Evolutionary conservation across 2,329 filamentous ascomycete genomes (phyloP), one percentile per base, ranked within the genome.

Genomic region (Ophiostoma populinum): DNA sequence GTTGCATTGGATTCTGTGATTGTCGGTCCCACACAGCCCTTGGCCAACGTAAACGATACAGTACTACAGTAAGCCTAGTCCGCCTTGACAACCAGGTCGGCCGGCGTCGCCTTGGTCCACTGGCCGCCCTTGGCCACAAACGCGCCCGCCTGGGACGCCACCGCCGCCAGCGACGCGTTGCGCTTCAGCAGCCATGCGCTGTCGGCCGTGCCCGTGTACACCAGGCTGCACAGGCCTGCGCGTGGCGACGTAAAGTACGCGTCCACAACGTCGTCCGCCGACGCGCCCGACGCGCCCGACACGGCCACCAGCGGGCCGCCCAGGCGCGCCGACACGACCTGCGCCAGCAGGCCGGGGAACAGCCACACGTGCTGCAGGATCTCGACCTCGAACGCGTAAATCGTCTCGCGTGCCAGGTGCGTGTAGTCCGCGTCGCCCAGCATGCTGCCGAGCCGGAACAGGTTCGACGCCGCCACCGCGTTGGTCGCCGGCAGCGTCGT

Each of bases 351-450:
- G 4, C 80, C 80, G 0, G 81, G 76, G 55, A 92, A 95, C 2
- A 95, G 64, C 64, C 90, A 92, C 0, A 90, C 85, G 47, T 95
- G 85, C 53, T 95, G 85, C 49, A 92, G 63, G 45, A 93, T 75
- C 57, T 98, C 90, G 0, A 80, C 77, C 46, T 92, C 82, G 45
- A 98, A 98, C 0, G 85, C 82, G 40, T 74, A 72, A 41, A 86
- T 72, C 0, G 83, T 90, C 44, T 79, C 69, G 34, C 69, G 67
- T 0, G 83, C 85, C 34, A 75, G 63, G 34, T 61, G 59, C 0
- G 63, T 64, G 48, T 82, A 86, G 16, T 24, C 26, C 3, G 22
- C 31, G 20, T 43, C 40, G 10, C 10, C 34, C 3, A 55, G 53
- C 2, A 71, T 58, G 43, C 82, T 73, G 31, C 71, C 68, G 0